Evolutionary conservation across 257 asterid species (phyloP), one percentile per base, ranked within the genome.

Genomic region (Lavandula angustifolia): DNA sequence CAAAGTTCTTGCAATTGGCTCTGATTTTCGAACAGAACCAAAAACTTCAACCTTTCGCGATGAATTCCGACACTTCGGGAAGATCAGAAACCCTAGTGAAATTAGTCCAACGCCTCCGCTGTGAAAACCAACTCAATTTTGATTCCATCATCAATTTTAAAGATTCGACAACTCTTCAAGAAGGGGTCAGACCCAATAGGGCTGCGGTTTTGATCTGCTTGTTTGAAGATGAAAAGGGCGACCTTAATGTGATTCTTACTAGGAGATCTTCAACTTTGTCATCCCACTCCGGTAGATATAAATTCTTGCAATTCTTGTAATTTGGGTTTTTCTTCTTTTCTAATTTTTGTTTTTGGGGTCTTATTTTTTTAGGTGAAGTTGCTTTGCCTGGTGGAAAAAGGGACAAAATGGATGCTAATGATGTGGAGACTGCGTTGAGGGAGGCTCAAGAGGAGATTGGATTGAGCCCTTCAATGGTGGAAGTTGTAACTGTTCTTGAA

Each of bases 401-500:
- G 42, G 96, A 88, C 8, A 89, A 81, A 27, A 60, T 73, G 2
- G 98, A 91, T 77, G 78, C 38, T 4, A 62, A 64, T 73, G 82
- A 84, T 46, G 64, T 42, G 0, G 95, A 81, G 18, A 91, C 94
- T 11, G 98, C 98, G 2, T 49, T 88, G 64, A 81, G 98, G 54
- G 98, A 91, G 70, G 96, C 98, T 33, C 75, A 79, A 29, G 98
- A 91, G 80, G 98, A 91, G 69, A 88, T 91, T 41, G 94, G 98
- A 32, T 75, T 91, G 86, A 84, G 80, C 31, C 87, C 90, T 69
- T 79, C 83, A 33, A 54, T 74, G 69, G 94, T 91, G 7, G 76
- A 81, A 53, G 82, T 88, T 69, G 88, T 91, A 4, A 63, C 96
- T 51, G 52, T 76, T 76, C 95, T 91, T 76, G 82, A 86, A 43